phyloP scores from a whole-genome alignment of 2,329 filamentous ascomycete species.

The Incumbomyces delicatus region DNA sequence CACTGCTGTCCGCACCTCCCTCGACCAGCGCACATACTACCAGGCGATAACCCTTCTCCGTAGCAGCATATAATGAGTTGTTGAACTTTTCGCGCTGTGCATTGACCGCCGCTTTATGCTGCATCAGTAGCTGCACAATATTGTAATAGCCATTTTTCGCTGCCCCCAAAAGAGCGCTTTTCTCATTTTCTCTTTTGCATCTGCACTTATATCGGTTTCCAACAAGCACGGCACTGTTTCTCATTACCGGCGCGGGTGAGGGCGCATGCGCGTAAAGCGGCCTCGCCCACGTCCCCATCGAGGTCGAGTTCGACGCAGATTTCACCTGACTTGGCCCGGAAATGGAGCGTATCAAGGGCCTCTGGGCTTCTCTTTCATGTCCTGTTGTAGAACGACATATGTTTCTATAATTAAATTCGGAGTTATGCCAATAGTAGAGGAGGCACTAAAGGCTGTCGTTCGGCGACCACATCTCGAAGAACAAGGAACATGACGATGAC shows the following conservation, averaged over 20 bases:
- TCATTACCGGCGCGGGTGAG: constrained; percentile 4
- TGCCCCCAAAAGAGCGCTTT: neutral
- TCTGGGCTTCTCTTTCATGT: too few relatives aligned
- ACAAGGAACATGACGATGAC: too few relatives aligned
- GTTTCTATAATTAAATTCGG: too few relatives aligned
- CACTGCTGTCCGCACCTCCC: neutral
- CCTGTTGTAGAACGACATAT: too few relatives aligned
- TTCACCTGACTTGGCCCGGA: too few relatives aligned
- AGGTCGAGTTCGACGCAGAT: too few relatives aligned
- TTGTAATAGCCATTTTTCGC: constrained; percentile 3
- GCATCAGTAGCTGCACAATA: constrained; percentile 2
- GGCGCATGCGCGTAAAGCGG: too few relatives aligned
- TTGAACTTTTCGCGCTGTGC: neutral
- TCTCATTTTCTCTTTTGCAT: neutral
- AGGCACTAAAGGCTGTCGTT: too few relatives aligned
- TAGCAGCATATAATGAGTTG: neutral
- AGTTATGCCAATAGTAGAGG: too few relatives aligned
- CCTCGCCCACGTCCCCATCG: too few relatives aligned
- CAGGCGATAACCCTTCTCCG: neutral
- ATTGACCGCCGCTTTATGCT: constrained; percentile 1
- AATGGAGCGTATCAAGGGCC: too few relatives aligned
- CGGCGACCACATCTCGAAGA: too few relatives aligned
- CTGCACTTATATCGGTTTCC: neutral
- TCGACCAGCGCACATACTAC: neutral
- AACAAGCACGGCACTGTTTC: neutral